phyloP scores from a whole-genome alignment of 1,139 yeast species.

The Debaryomycetaceae sp. region DNA sequence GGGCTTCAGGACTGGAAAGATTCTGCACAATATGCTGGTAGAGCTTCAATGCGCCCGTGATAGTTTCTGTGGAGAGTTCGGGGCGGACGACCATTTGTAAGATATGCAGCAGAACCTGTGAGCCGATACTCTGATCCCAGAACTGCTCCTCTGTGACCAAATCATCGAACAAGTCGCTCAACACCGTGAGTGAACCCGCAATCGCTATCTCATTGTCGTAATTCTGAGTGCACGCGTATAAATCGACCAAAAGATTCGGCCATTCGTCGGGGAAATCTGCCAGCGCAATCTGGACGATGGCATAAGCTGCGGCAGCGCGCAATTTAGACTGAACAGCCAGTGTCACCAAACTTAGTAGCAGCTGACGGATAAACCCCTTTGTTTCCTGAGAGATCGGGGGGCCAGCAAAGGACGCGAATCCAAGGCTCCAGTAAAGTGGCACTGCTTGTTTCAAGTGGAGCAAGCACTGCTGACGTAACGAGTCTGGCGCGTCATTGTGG shows the following conservation, averaged over 20 bases:
- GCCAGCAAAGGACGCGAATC: constrained; percentile 66
- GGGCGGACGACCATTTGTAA: constrained; percentile 25
- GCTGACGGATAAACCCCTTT: constrained; percentile 39
- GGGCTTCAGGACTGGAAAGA: constrained; percentile 43
- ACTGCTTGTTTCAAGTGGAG: constrained; percentile 61
- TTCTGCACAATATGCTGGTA: constrained; percentile 43
- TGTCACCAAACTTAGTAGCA: constrained; percentile 43
- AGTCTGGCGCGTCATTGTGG: constrained; percentile 13
- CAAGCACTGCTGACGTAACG: constrained; percentile 54
- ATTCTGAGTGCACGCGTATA: constrained; percentile 31
- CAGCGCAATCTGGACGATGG: constrained; percentile 75
- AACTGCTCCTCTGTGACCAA: constrained; percentile 79
- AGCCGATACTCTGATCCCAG: constrained; percentile 62
- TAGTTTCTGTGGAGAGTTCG: constrained; percentile 24
- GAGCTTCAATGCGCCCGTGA: constrained; percentile 39
- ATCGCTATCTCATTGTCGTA: constrained; percentile 22
- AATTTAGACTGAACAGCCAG: constrained; percentile 47
- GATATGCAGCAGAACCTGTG: constrained; percentile 39
- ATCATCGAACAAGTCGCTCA: constrained; percentile 78
- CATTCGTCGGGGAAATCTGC: constrained; percentile 94
- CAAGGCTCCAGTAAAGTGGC: constrained; percentile 76
- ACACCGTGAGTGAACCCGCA: constrained; percentile 58
- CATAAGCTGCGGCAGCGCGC: constrained; percentile 58
- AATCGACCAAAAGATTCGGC: constrained; percentile 55
- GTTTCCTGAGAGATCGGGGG: constrained; percentile 47